A percentile compares a stretch with the other conserved stretches of the same genome.
Conservation (phyloP, 2,329 filamentous ascomycete genomes). For the Pseudocercospora vitis region DNA sequence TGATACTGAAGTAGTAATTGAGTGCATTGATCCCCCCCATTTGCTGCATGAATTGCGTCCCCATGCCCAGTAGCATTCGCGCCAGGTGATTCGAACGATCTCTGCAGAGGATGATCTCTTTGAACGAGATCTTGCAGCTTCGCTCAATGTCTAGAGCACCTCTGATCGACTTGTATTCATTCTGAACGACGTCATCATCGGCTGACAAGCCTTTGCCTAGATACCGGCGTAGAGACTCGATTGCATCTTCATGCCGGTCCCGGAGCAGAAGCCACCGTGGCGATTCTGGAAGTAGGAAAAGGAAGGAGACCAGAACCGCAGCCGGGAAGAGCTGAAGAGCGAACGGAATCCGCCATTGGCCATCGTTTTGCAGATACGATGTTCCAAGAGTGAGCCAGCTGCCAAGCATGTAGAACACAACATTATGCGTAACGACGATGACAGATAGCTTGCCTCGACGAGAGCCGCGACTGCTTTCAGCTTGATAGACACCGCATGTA, state of each 20-base stretch:
- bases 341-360: slow-evolving; percentile 45
- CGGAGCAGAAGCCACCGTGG: slow-evolving; percentile 41
- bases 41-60: slow-evolving; percentile 15
- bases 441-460: slow-evolving; percentile 34
- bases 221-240: slow-evolving; percentile 45
- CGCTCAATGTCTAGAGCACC: slow-evolving; percentile 17
- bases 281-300: slow-evolving; percentile 40
- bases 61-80: slow-evolving; percentile 20
- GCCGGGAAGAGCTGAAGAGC: slow-evolving; percentile 37
- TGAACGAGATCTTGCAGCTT: slow-evolving; percentile 15
- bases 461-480: slow-evolving; percentile 38
- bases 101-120: slow-evolving; percentile 15
- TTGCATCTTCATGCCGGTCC: slow-evolving; percentile 34
- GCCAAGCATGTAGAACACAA: slow-evolving; percentile 47
- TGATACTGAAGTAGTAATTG: slow-evolving; percentile 19
- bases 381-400: slow-evolving; percentile 51
- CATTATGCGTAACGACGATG: slow-evolving; percentile 43
- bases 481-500: slow-evolving; percentile 49
- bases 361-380: slow-evolving; percentile 38
- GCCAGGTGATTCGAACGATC: slow-evolving; percentile 18
- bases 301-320: slow-evolving; percentile 27
- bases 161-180: slow-evolving; percentile 20
- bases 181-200: slow-evolving; percentile 10
- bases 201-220: slow-evolving; percentile 42
- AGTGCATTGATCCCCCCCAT: slow-evolving; percentile 18